Evolutionary conservation across 1,139 yeast species (phyloP).

Genomic region (Diutina mesorugosa): DNA sequence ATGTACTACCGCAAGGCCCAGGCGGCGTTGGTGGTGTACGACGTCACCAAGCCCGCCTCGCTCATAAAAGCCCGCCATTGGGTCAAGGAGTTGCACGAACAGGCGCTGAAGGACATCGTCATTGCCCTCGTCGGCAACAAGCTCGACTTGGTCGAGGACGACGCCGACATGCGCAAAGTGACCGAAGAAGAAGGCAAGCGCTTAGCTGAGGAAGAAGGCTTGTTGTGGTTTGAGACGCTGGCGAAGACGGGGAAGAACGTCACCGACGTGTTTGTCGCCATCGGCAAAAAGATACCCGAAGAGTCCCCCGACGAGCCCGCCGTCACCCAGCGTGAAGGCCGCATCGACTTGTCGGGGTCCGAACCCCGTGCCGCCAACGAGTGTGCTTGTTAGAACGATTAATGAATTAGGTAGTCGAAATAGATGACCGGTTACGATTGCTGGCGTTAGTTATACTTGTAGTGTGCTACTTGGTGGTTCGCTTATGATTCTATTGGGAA

Average conservation of each 20-base stretch:
- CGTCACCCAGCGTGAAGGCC: neutral
- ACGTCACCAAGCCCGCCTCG: slow-evolving; percentile 92
- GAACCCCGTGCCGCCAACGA: neutral
- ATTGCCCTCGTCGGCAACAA: slow-evolving; percentile 94
- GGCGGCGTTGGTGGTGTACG: slow-evolving; percentile 93
- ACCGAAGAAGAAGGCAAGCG: slow-evolving; percentile 75
- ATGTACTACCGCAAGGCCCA: slow-evolving; percentile 99
- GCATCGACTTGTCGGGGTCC: slow-evolving; percentile 2
- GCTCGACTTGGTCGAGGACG: slow-evolving; percentile 46
- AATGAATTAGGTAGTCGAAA: neutral
- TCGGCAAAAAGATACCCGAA: slow-evolving; percentile 74
- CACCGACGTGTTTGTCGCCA: slow-evolving; percentile 64
- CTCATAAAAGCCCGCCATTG: slow-evolving; percentile 98
- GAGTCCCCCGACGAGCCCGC: neutral
- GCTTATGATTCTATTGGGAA: too few species aligned
- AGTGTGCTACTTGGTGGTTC: too few species aligned
- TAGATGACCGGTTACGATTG: neutral
- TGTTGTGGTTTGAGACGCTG: slow-evolving; percentile 82
- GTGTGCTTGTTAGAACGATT: slow-evolving; percentile 1
- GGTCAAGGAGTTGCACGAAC: slow-evolving; percentile 95
- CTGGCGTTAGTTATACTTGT: too few species aligned
- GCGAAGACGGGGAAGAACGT: slow-evolving; percentile 88
- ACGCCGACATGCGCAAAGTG: slow-evolving; percentile 54
- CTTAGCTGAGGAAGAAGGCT: slow-evolving; percentile 28
- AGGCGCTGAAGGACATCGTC: slow-evolving; percentile 80